These are phyloP conservation scores for Calendula officinalis DNA, from an alignment of 129 eudicot genomes.

Conservation along the genomic window DNA sequence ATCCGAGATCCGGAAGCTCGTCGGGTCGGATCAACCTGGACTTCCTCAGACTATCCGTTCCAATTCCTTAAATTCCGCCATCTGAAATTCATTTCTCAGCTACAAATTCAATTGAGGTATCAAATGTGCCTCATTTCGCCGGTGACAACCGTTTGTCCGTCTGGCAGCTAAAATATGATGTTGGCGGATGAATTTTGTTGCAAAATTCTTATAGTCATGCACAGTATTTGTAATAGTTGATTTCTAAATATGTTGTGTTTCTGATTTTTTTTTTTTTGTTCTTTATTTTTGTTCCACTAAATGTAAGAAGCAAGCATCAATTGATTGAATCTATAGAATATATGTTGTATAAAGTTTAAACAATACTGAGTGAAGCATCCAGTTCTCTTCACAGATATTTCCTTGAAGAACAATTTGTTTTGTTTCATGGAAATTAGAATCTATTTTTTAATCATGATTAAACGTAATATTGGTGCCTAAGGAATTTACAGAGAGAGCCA, in stretches of 20 bases:
- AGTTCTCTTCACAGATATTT: not conserved
- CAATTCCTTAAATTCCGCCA: constrained; percentile 27
- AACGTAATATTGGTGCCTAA: constrained; percentile 5
- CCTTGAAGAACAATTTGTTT: not conserved
- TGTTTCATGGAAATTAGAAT: not conserved
- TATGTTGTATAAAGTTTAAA: constrained; percentile 12
- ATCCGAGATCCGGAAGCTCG: constrained; percentile 54
- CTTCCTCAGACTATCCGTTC: constrained; percentile 68
- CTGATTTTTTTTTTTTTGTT: not conserved
- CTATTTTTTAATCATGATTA: not conserved
- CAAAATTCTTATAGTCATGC: too few relatives aligned
- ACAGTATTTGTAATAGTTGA: not conserved
- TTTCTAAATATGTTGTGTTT: constrained; percentile 3
- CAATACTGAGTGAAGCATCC: not conserved
- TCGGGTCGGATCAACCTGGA: constrained; percentile 40
- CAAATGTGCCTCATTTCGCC: not conserved
- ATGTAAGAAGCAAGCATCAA: constrained; percentile 11
- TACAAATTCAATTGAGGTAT: not conserved
- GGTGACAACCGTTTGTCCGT: too few relatives aligned
- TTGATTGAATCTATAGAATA: constrained; percentile 6
- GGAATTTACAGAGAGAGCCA: constrained; percentile 1
- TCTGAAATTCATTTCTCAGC: constrained; percentile 10
- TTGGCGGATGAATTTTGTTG: too few relatives aligned
- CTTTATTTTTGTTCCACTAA: not conserved
- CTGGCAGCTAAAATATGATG: too few relatives aligned